Percentiles rank a stretch among this genome's conserved stretches.
Evolutionary conservation across 306 rosid genomes (phyloP).

Genomic region (Fragaria nilgerrensis): DNA sequence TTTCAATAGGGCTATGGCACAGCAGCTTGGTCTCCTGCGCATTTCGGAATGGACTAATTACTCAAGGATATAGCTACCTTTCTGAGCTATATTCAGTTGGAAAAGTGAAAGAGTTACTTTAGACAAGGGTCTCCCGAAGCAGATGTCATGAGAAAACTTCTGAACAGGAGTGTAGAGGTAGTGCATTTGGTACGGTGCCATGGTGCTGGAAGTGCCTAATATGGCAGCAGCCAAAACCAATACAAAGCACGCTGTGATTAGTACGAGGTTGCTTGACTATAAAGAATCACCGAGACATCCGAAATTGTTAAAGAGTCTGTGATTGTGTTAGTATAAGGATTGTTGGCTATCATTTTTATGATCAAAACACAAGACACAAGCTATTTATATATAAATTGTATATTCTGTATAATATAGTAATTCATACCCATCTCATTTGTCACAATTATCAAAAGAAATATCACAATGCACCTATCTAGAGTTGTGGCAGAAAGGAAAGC

Average conservation of each 20-base stretch:
- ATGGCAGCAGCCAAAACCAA: constrained; percentile 64
- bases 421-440: too few species aligned
- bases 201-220: constrained; percentile 93
- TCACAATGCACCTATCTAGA: neutral
- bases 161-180: constrained; percentile 96
- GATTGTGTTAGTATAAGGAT: too few species aligned
- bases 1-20: constrained; percentile 90
- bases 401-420: too few species aligned
- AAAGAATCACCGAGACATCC: too few species aligned
- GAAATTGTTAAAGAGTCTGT: too few species aligned
- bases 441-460: neutral
- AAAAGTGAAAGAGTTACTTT: constrained; percentile 86
- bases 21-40: constrained; percentile 75
- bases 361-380: too few species aligned
- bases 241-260: constrained; percentile 64
- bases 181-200: constrained; percentile 80
- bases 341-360: too few species aligned
- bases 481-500: neutral
- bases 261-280: constrained; percentile 79
- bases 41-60: constrained; percentile 65
- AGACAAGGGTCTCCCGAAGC: constrained; percentile 94
- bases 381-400: too few species aligned
- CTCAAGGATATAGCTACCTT: constrained; percentile 78
- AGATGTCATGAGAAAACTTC: constrained; percentile 92
- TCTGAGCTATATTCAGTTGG: constrained; percentile 89